Evolutionary conservation across 805 yeast species (phyloP).

Genomic region (Saturnispora sanitii): DNA sequence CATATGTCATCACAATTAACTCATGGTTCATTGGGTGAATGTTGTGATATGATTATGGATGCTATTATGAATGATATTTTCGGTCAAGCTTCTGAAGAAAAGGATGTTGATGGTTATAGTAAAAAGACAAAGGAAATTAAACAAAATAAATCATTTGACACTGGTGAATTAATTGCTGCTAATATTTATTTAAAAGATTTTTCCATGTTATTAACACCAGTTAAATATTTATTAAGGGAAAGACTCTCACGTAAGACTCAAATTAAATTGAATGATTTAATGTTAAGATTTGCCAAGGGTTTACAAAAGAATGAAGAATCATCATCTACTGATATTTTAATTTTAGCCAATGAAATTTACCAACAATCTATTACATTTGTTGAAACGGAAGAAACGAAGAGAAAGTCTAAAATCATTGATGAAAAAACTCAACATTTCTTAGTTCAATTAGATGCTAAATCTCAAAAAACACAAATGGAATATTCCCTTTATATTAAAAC

Average conservation of each 20-base stretch:
- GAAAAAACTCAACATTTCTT: slow-evolving; percentile 48
- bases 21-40: slow-evolving; percentile 69
- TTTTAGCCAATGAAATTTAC: slow-evolving; percentile 66
- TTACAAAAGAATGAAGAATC: slow-evolving; percentile 58
- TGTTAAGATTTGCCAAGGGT: slow-evolving; percentile 73
- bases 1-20: slow-evolving; percentile 33
- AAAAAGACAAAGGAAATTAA: slow-evolving; percentile 86
- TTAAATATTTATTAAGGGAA: slow-evolving; percentile 53
- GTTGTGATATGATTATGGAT: slow-evolving; percentile 48
- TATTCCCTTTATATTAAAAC: slow-evolving; percentile 47
- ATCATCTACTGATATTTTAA: slow-evolving; percentile 46
- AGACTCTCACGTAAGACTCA: slow-evolving; percentile 59
- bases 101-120: slow-evolving; percentile 86
- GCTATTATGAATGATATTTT: slow-evolving; percentile 86
- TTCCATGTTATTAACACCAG: slow-evolving; percentile 52
- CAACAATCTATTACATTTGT: slow-evolving; percentile 35
- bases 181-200: slow-evolving; percentile 53
- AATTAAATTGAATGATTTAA: slow-evolving; percentile 65
- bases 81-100: slow-evolving; percentile 87
- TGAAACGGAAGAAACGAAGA: slow-evolving; percentile 14
- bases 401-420: slow-evolving; percentile 14
- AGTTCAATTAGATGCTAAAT: slow-evolving; percentile 60
- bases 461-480: slow-evolving; percentile 43
- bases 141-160: slow-evolving; percentile 77
- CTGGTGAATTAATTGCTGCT: slow-evolving; percentile 67